Base-by-base conservation (phyloP, 768 basidiomycete species). In the Suillus luteus region DNA sequence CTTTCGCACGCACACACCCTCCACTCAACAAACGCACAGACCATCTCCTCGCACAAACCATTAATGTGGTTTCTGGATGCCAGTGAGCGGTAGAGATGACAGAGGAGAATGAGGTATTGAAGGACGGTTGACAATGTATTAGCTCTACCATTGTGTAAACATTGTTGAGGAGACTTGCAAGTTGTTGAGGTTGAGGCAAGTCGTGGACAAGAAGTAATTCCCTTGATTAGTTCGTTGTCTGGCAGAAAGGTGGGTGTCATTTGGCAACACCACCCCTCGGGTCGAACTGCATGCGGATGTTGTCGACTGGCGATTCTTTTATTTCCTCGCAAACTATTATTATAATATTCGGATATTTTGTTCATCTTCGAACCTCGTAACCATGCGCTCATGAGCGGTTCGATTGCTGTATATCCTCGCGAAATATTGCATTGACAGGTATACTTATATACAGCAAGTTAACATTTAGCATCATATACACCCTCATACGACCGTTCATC, bases 1-100 rank as follows among this genome's bases (percentile, higher is more conserved):
- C 35, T 46, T 75, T 74, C 73, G 68, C 70, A 69, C 78, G 77
- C 73, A 71, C 71, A 67, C 62, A 61, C 62, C 61, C 62, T 64
- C 59, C 67, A 66, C 71, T 73, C 61, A 62, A 61, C 60, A 58
- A 58, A 58, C 57, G 57, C 57, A 58, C 57, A 58, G 57, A 58
- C 57, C 57, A 58, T 41, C 24, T 58, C 17, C 40, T 22, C 15
- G 10, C 6, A 5, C 51, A 44, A n/a, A 44, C 14, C n/a, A n/a
- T n/a, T n/a, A 51, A 51, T 27, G 19, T 54, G 12, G 52, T 31
- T 49, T 6, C 19, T 12, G 33, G 6, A 54, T 8, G 33, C 33
- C 8, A 7, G 1, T 5, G 52, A 33, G 19, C 19, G 10, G 10
- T 5, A n/a, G 31, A 35, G 11, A n/a, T 22, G 14, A 8, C 12